phyloP scores from a whole-genome alignment of 2,329 filamentous ascomycete species.

The Penicillium sp. region DNA sequence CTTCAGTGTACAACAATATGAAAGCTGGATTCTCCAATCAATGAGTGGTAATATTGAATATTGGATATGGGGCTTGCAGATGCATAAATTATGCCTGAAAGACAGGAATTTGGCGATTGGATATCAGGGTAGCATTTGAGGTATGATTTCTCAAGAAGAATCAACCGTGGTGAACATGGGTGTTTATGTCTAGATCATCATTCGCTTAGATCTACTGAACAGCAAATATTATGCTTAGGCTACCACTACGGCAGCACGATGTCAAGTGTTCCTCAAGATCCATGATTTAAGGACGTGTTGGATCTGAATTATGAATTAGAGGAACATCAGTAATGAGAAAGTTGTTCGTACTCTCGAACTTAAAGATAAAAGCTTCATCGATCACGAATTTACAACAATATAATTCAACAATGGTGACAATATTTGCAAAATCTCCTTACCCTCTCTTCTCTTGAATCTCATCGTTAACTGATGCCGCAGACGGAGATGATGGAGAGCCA shows the following conservation, averaged over 20 bases:
- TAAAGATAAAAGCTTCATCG: neutral
- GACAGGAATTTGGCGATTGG: neutral
- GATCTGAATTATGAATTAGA: too few relatives aligned
- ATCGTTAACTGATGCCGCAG: neutral
- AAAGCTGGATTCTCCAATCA: conserved; percentile 21
- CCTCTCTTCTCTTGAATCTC: neutral
- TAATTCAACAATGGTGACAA: neutral
- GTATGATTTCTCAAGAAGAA: neutral
- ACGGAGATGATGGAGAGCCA: conserved; percentile 1
- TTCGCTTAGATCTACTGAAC: neutral
- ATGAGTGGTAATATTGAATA: neutral
- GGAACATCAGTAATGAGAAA: too few relatives aligned
- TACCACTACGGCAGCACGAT: neutral
- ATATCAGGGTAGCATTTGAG: neutral
- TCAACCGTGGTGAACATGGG: neutral
- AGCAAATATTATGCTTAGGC: neutral
- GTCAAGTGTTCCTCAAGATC: too few relatives aligned
- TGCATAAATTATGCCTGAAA: neutral
- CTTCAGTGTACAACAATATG: conserved; percentile 56
- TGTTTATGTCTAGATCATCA: neutral
- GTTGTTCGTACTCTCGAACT: too few relatives aligned
- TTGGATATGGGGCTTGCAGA: neutral
- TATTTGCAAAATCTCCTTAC: neutral
- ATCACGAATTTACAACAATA: neutral
- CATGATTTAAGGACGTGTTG: too few relatives aligned